These are phyloP conservation scores for Hydnum rufescens DNA, from an alignment of 768 basidiomycete genomes.

Conservation along the genomic window DNA sequence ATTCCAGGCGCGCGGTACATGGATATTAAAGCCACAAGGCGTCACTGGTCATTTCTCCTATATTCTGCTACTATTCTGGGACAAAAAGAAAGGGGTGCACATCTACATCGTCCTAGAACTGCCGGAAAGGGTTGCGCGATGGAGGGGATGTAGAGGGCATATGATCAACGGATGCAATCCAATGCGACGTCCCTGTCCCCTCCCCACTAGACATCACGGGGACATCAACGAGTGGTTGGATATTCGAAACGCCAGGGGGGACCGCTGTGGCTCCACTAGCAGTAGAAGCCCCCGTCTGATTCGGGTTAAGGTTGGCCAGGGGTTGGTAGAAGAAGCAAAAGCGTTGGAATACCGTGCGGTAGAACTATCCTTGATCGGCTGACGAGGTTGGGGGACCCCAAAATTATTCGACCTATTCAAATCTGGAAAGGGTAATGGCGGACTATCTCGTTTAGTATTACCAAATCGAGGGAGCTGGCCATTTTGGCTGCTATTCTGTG, in stretches of 20 bases:
- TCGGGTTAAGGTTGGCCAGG: not conserved
- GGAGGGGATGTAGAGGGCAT: not conserved
- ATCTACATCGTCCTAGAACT: too few species aligned
- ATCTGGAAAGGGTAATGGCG: not conserved
- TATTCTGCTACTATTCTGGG: too few species aligned
- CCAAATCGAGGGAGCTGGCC: too few species aligned
- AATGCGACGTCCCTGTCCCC: not conserved
- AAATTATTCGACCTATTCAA: not conserved
- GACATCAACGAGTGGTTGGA: conserved; percentile 1
- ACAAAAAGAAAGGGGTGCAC: too few species aligned
- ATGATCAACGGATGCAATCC: not conserved
- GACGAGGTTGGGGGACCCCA: not conserved
- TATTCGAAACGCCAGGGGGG: not conserved
- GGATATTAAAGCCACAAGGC: too few species aligned
- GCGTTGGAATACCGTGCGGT: not conserved
- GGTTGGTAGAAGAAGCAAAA: not conserved
- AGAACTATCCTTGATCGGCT: conserved; percentile 3
- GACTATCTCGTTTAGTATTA: not conserved
- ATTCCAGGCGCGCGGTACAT: too few species aligned
- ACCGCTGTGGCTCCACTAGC: not conserved
- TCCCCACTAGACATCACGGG: not conserved
- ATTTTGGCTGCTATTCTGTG: not conserved
- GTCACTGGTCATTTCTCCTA: too few species aligned
- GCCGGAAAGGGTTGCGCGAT: not conserved
- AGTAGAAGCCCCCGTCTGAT: too few species aligned